Conservation (phyloP, 1,284 basidiomycete genomes). For the Sphaerobolus stellatus region DNA sequence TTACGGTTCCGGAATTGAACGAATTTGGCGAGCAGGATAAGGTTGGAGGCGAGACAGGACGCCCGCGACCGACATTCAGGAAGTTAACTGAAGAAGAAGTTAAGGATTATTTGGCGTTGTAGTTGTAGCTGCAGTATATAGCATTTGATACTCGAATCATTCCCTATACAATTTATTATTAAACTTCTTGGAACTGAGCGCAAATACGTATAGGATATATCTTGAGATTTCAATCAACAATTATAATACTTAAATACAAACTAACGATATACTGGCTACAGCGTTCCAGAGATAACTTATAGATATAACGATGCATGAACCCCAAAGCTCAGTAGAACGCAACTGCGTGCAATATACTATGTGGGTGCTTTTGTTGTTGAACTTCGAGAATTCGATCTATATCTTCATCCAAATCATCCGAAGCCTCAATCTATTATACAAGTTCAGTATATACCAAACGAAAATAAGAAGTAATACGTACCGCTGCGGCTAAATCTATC, state of each 20-base stretch:
- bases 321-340: constrained; percentile 82
- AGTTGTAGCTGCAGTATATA: constrained; percentile 21
- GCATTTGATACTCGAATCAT: not conserved
- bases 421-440: constrained; percentile 72
- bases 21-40: constrained; percentile 54
- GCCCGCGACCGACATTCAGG: constrained; percentile 85
- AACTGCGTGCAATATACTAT: constrained; percentile 88
- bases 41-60: constrained; percentile 69
- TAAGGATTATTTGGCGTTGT: constrained; percentile 86
- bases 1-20: constrained; percentile 81
- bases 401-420: constrained; percentile 86
- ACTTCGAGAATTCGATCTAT: constrained; percentile 82
- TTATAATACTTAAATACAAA: no score
- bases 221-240: no score
- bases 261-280: no score
- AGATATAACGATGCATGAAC: not conserved
- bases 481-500: constrained; percentile 87
- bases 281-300: not conserved
- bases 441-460: constrained; percentile 7
- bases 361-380: constrained; percentile 90
- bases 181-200: no score
- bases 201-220: no score
- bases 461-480: constrained; percentile 42
- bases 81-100: constrained; percentile 95
- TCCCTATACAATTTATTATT: no score